Base-by-base conservation (phyloP, 495 filamentous ascomycete genomes). In the Penicillium cinerascens region DNA sequence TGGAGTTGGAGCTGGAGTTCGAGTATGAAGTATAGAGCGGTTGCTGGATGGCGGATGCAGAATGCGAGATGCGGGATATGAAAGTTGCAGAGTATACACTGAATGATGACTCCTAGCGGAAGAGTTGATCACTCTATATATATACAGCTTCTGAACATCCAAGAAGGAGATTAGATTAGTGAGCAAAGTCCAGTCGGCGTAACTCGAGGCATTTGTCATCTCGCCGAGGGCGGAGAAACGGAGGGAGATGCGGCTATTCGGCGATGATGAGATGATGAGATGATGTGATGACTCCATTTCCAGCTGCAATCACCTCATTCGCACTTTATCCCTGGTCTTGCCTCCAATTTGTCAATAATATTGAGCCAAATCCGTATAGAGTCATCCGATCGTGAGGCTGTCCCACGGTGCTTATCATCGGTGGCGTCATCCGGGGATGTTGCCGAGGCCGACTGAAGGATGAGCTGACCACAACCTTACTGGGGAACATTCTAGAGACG, bases 181-280 rank as follows among this genome's bases (percentile, higher is more conserved):
- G 54, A 56, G n/a, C 54, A 56, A 47, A 15, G 13, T 11, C 13
- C 16, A 29, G 21, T 33, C 33, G 39, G 42, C 27, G 36, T 51
- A 42, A 51, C 10, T 45, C 29, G 29, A 15, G 22, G 25, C 49
- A 58, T 58, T 58, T 58, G 55, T 58, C 49, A 58, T 58, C 55
- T 52, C 54, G 47, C 41, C 42, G 54, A 56, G 39, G 50, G 38
- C 48, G 44, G 49, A 51, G 54, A 51, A 51, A 33, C 4, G 29
- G 29, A 33, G 11, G 29, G 29, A 33, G 11, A 33, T 33, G 29
- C 29, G 13, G 29, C 29, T 10, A 33, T 16, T 17, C n/a, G 13
- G 15, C 36, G 36, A 38, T n/a, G 13, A 8, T 6, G 9, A n/a
- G 6, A 18, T 23, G 22, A 23, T 6, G 22, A 3, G 22, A 25